Evolutionary conservation across 176 grass and related monocot genomes (phyloP).

Genomic region (Raddia distichophylla): DNA sequence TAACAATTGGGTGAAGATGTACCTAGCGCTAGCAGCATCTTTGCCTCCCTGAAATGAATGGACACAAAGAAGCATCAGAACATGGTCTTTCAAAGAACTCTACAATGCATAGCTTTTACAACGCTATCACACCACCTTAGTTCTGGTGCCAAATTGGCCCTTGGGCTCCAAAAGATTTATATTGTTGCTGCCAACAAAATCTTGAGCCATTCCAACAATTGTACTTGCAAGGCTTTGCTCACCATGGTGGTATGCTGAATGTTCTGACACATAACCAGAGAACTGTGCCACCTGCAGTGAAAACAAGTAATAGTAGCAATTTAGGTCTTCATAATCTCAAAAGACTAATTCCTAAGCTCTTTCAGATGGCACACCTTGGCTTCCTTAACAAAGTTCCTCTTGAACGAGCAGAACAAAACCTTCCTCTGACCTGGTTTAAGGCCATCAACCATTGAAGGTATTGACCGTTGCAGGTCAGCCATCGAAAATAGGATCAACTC

Average conservation of each 20-base stretch:
- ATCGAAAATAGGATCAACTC: slow-evolving; percentile 88
- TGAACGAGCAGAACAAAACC: slow-evolving; percentile 89
- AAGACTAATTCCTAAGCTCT: background rate
- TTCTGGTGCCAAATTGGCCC: slow-evolving; percentile 88
- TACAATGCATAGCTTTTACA: background rate
- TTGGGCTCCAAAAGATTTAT: slow-evolving; percentile 70
- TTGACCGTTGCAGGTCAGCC: slow-evolving; percentile 87
- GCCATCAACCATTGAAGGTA: slow-evolving; percentile 96
- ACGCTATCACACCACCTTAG: slow-evolving; percentile 44
- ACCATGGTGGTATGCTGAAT: slow-evolving; percentile 88
- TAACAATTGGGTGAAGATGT: slow-evolving; percentile 65
- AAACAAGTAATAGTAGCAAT: background rate
- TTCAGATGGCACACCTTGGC: slow-evolving; percentile 55
- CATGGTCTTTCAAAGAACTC: background rate
- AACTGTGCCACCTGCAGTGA: slow-evolving; percentile 81
- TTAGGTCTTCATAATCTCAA: background rate
- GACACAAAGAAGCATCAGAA: background rate
- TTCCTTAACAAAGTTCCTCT: slow-evolving; percentile 78
- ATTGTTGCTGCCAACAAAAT: slow-evolving; percentile 93
- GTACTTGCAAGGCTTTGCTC: slow-evolving; percentile 82
- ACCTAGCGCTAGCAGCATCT: slow-evolving; percentile 80
- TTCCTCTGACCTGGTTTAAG: slow-evolving; percentile 89
- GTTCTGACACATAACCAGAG: slow-evolving; percentile 91
- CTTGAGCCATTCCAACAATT: slow-evolving; percentile 95
- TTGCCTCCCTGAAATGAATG: slow-evolving; percentile 74